Conservation (phyloP, 73 alveolate species). For the Paramecium primaurelia region DNA sequence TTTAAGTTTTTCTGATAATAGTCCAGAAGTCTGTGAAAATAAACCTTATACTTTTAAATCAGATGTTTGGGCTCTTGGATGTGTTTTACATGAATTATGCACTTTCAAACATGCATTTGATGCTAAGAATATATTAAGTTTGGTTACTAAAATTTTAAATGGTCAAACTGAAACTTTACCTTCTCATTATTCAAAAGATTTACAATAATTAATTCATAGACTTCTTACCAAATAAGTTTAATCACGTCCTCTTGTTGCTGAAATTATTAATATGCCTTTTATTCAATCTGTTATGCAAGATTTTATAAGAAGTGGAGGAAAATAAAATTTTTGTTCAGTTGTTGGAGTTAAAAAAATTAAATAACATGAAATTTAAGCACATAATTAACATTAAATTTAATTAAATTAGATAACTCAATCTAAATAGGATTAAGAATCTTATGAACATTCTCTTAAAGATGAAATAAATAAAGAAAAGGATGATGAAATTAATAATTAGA, state of each 20-base stretch:
- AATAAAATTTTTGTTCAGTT: background rate
- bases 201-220: slow-evolving; percentile 24
- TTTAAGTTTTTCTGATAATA: background rate
- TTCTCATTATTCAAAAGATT: slow-evolving; percentile 66
- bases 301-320: slow-evolving; percentile 23
- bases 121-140: slow-evolving; percentile 90
- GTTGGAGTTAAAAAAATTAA: slow-evolving; percentile 29
- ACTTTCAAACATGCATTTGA: slow-evolving; percentile 93
- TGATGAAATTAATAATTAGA: background rate
- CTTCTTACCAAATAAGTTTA: background rate
- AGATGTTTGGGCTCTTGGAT: slow-evolving; percentile 99
- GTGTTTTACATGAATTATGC: slow-evolving; percentile 95
- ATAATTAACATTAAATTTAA: background rate
- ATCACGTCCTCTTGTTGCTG: slow-evolving; percentile 14
- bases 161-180: slow-evolving; percentile 91
- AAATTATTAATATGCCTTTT: slow-evolving; percentile 24
- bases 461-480: background rate
- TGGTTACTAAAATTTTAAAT: slow-evolving; percentile 83
- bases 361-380: background rate
- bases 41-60: slow-evolving; percentile 90
- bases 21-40: slow-evolving; percentile 91
- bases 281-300: slow-evolving; percentile 12
- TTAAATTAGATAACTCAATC: background rate
- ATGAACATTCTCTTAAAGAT: slow-evolving; percentile 1
- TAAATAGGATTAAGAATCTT: background rate